Evolutionary conservation across 306 rosid genomes (phyloP).

Genomic region (Vigna mungo): DNA sequence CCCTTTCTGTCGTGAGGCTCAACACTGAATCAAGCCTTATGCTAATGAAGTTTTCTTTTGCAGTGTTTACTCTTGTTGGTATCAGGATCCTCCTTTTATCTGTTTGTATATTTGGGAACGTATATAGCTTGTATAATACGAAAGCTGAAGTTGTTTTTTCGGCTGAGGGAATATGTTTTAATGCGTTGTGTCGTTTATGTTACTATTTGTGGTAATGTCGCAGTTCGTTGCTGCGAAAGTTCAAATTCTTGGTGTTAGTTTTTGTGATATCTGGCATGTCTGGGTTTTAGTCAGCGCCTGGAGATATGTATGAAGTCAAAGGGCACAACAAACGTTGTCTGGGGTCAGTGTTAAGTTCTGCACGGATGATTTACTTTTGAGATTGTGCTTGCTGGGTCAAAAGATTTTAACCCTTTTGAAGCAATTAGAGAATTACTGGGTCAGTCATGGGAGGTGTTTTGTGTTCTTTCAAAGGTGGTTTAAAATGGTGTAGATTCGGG

Average conservation of each 20-base stretch:
- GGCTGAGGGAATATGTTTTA: not conserved
- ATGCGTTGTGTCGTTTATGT: conserved; percentile 11
- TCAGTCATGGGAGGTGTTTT: conserved; percentile 1
- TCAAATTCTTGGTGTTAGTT: not conserved
- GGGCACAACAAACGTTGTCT: not conserved
- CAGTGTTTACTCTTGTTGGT: not conserved
- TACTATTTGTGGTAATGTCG: conserved; percentile 9
- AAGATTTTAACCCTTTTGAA: conserved; percentile 35
- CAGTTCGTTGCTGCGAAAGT: not conserved
- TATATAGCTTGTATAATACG: conserved; percentile 3
- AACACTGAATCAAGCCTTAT: not conserved
- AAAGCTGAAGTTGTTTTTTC: not conserved
- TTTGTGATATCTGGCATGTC: not conserved
- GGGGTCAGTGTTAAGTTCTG: not conserved
- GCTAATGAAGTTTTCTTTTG: not conserved
- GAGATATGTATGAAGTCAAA: conserved; percentile 17
- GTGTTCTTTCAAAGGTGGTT: not conserved
- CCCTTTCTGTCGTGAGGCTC: conserved; percentile 44
- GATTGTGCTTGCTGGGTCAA: conserved; percentile 2
- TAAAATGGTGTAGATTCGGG: conserved; percentile 28
- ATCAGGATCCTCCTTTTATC: not conserved
- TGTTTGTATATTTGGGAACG: not conserved
- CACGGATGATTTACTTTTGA: not conserved
- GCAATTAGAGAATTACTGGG: conserved; percentile 2
- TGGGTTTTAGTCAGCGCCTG: conserved; percentile 36